phyloP scores from a whole-genome alignment of 129 eudicot genomes.

The Ambrosia artemisiifolia region DNA sequence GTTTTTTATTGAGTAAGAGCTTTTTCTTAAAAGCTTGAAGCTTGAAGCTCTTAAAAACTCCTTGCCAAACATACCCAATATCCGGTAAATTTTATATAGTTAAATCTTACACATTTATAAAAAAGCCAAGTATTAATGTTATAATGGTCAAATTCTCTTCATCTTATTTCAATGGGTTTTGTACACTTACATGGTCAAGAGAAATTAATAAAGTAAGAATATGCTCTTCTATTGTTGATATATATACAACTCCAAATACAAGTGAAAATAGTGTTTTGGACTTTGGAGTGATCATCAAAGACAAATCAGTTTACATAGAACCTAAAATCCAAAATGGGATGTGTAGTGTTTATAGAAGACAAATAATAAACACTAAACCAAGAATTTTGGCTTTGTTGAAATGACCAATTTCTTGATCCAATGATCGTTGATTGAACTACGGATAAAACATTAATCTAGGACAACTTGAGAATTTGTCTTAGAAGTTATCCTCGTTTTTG shows the following conservation, averaged over 20 bases:
- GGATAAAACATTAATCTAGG: constrained; percentile 28
- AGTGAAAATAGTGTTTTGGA: not conserved
- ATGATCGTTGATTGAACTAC: constrained; percentile 28
- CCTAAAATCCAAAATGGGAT: constrained; percentile 32
- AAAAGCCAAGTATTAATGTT: no score
- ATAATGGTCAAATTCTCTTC: not conserved
- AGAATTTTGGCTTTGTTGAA: constrained; percentile 39
- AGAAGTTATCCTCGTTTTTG: constrained; percentile 6
- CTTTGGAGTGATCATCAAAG: constrained; percentile 18
- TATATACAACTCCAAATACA: not conserved
- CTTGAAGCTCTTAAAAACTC: no score
- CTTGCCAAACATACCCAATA: no score
- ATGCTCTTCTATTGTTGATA: not conserved
- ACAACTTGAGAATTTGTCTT: constrained; percentile 21
- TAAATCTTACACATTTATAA: no score
- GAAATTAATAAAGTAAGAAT: not conserved
- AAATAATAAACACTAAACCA: constrained; percentile 32
- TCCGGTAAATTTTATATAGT: no score
- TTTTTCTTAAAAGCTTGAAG: no score
- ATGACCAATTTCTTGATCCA: constrained; percentile 32
- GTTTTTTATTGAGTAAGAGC: no score
- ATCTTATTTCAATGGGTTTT: not conserved
- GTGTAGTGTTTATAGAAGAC: constrained; percentile 30
- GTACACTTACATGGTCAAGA: not conserved
- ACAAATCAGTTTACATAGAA: constrained; percentile 12